phyloP scores from a whole-genome alignment of 345 rosid species.

The Balakata baccata region DNA sequence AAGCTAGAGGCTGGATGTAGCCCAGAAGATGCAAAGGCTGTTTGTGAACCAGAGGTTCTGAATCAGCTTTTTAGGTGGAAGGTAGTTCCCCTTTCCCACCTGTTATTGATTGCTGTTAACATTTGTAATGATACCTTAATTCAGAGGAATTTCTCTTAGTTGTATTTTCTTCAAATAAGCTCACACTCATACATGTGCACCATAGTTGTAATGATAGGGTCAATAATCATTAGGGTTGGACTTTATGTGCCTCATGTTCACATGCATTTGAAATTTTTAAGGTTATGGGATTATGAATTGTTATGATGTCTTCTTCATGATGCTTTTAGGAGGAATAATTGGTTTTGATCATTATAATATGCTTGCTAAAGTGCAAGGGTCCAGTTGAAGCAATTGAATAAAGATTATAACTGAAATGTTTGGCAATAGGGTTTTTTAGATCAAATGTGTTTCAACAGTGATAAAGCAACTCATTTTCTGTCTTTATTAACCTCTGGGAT shows the following conservation, averaged over 20 bases:
- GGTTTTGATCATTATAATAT: background rate
- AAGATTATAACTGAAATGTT: background rate
- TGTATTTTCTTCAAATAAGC: background rate
- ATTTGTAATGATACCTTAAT: background rate
- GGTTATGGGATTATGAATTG: background rate
- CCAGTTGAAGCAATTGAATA: background rate
- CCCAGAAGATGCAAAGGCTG: slow-evolving; percentile 81
- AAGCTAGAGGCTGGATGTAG: slow-evolving; percentile 60
- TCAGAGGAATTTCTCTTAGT: background rate
- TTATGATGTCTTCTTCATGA: no score
- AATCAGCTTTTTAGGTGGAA: slow-evolving; percentile 76
- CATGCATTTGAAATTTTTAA: slow-evolving; percentile 3
- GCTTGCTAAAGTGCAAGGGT: background rate
- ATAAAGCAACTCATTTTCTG: background rate
- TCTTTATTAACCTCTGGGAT: slow-evolving; percentile 2
- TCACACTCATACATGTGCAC: no score
- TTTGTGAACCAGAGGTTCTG: slow-evolving; percentile 74
- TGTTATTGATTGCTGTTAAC: slow-evolving; percentile 1
- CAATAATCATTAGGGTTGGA: background rate
- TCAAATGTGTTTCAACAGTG: background rate
- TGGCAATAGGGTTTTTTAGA: background rate
- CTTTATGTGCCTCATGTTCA: background rate
- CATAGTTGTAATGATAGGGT: background rate
- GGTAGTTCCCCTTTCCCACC: slow-evolving; percentile 40
- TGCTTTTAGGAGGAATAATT: background rate